Conservation (phyloP, 257 asterid genomes). For the Nicotiana benthamiana region DNA sequence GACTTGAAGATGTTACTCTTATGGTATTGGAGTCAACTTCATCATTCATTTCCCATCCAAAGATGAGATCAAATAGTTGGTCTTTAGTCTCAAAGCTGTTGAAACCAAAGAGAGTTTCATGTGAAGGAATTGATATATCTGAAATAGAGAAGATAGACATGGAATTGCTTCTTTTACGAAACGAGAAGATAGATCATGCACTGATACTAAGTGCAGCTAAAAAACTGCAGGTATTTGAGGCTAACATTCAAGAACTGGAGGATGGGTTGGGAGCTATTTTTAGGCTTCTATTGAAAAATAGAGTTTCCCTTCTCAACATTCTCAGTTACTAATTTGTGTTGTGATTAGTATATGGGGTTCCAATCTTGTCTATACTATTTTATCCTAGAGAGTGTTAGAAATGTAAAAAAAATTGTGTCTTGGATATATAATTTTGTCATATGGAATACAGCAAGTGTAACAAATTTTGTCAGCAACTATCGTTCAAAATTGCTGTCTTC, state of each 20-base stretch:
- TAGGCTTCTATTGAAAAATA: conserved; percentile 4
- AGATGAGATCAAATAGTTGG: conserved; percentile 17
- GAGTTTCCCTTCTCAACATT: conserved; percentile 24
- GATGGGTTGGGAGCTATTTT: conserved; percentile 6
- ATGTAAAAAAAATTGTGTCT: background rate
- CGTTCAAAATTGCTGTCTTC: too few relatives aligned
- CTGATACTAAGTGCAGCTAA: background rate
- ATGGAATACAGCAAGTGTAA: background rate
- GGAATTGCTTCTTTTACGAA: background rate
- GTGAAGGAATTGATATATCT: background rate
- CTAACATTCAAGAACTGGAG: conserved; percentile 9
- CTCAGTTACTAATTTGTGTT: conserved; percentile 17
- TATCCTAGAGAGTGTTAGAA: background rate
- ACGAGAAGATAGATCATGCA: background rate
- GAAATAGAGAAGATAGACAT: background rate
- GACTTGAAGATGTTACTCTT: conserved; percentile 16
- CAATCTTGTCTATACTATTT: background rate
- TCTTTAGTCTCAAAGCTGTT: conserved; percentile 27
- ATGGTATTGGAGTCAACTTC: conserved; percentile 8
- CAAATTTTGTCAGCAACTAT: background rate
- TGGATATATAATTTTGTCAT: background rate
- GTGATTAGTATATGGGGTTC: background rate
- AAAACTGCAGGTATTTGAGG: conserved; percentile 1
- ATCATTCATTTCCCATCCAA: conserved; percentile 4
- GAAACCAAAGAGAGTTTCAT: background rate